These are phyloP conservation scores for Termitomyces sp. DNA, from an alignment of 768 basidiomycete genomes.

Conservation along the genomic window DNA sequence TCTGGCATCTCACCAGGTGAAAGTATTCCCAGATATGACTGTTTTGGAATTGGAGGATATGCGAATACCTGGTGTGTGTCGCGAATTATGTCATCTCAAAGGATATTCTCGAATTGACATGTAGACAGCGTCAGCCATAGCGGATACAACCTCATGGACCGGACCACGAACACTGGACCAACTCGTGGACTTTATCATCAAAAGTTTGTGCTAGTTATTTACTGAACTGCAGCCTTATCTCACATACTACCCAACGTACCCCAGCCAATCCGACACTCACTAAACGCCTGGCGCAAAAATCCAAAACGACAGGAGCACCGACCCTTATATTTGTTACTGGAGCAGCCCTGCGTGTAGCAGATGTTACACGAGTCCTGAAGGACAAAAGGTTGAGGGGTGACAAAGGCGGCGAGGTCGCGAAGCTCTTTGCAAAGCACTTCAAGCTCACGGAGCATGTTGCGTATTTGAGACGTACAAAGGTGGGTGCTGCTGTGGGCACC, in stretches of 20 bases:
- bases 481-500: slow-evolving; percentile 87
- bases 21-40: slow-evolving; percentile 63
- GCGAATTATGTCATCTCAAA: slow-evolving; percentile 1
- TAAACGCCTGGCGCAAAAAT: slow-evolving; percentile 65
- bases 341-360: slow-evolving; percentile 90
- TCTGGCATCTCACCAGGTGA: slow-evolving; percentile 59
- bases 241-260: neutral
- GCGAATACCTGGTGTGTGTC: slow-evolving; percentile 65
- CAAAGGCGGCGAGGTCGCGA: slow-evolving; percentile 88
- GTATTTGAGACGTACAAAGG: slow-evolving; percentile 79
- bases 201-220: slow-evolving; percentile 40
- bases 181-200: slow-evolving; percentile 69
- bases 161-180: slow-evolving; percentile 65
- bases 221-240: neutral
- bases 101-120: slow-evolving; percentile 40
- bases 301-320: slow-evolving; percentile 79
- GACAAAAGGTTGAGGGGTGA: slow-evolving; percentile 66
- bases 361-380: slow-evolving; percentile 72
- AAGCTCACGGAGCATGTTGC: slow-evolving; percentile 84
- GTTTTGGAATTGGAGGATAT: slow-evolving; percentile 77
- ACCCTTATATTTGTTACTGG: slow-evolving; percentile 80
- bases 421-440: slow-evolving; percentile 94
- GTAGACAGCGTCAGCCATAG: slow-evolving; percentile 64
- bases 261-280: slow-evolving; percentile 63
- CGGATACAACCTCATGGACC: slow-evolving; percentile 72